Evolutionary conservation across 2,329 filamentous ascomycete genomes (phyloP).

Genomic region (Chrysosporium keratinophilum): DNA sequence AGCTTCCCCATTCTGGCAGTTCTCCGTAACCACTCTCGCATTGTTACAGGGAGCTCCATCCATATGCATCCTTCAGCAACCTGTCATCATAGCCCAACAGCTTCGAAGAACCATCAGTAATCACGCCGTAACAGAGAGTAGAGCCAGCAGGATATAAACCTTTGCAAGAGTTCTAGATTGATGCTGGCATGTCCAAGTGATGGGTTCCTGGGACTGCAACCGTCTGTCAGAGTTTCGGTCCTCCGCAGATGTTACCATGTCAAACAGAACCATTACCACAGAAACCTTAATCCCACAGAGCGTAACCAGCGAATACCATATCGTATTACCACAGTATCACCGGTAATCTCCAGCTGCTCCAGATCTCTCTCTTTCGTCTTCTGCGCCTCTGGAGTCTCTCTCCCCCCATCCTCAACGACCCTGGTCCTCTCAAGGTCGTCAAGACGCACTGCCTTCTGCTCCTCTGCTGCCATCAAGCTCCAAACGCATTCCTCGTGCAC

Average conservation of each 20-base stretch:
- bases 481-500: neutral
- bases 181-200: too few relatives aligned
- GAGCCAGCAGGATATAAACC: too few relatives aligned
- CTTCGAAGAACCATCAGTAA: too few relatives aligned
- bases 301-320: neutral
- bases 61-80: too few relatives aligned
- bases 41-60: too few relatives aligned
- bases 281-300: too few relatives aligned
- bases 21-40: too few relatives aligned
- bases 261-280: neutral
- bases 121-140: too few relatives aligned
- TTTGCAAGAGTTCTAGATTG: too few relatives aligned
- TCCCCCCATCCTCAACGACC: neutral
- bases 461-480: conserved; percentile 1
- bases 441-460: conserved; percentile 4
- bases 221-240: neutral
- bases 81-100: too few relatives aligned
- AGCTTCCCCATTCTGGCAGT: too few relatives aligned
- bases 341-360: conserved; percentile 7
- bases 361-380: conserved; percentile 4
- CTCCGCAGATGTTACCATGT: neutral
- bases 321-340: conserved; percentile 7
- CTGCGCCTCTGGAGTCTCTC: conserved; percentile 7
- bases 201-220: too few relatives aligned
- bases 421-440: conserved; percentile 4